phyloP scores from a whole-genome alignment of 768 basidiomycete genomes.

The Neoboletus subvelutipes region DNA sequence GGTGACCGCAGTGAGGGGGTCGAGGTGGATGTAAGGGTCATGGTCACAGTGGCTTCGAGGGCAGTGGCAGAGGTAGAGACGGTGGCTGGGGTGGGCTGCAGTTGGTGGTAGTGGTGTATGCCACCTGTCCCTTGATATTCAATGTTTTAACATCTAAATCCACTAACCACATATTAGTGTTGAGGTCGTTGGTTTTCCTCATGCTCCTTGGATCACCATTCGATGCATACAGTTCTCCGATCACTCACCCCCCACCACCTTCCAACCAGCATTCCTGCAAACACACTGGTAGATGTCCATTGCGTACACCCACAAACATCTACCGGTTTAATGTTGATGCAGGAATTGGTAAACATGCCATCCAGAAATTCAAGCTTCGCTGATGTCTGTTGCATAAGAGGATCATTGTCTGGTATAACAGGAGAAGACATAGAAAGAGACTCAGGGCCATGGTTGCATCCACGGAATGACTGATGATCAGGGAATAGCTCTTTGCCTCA shows the following conservation, averaged over 20 bases:
- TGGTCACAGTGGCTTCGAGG: constrained; percentile 48
- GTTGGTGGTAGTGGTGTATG: constrained; percentile 32
- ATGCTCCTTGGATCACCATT: too few relatives aligned
- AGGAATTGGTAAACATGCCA: neutral
- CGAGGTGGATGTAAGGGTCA: constrained; percentile 60
- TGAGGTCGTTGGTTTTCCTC: constrained; percentile 49
- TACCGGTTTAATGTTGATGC: neutral
- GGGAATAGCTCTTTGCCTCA: too few relatives aligned
- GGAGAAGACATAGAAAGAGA: too few relatives aligned
- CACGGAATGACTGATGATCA: too few relatives aligned
- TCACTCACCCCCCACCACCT: constrained; percentile 37
- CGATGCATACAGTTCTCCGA: constrained; percentile 40
- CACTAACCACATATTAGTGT: constrained; percentile 29
- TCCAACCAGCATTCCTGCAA: constrained; percentile 36
- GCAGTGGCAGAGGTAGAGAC: constrained; percentile 49
- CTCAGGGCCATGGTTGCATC: too few relatives aligned
- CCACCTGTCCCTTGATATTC: constrained; percentile 6
- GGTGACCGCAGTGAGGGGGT: constrained; percentile 55
- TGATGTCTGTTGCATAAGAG: neutral
- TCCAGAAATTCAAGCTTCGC: neutral
- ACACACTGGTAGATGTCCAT: too few relatives aligned
- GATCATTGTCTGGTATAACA: too few relatives aligned
- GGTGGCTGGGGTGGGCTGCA: constrained; percentile 66
- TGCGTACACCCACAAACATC: constrained; percentile 29
- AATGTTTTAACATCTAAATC: neutral